These are phyloP conservation scores for Trichoderma asperellum DNA, from an alignment of 2,329 filamentous ascomycete species.

Conservation along the genomic window DNA sequence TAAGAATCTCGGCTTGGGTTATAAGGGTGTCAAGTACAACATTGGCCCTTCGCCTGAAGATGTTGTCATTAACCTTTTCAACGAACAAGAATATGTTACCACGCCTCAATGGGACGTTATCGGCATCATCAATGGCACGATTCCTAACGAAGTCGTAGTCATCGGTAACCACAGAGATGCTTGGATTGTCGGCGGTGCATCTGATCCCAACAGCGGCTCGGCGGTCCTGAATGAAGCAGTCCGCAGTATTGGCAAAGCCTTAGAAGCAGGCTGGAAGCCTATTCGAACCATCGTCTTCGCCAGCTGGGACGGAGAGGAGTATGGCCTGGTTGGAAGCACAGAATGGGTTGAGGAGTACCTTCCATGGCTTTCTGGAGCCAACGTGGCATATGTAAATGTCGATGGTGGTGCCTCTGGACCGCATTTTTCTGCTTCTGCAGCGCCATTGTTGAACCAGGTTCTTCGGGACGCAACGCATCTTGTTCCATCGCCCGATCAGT, in stretches of 20 bases:
- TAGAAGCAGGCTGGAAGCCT: slow-evolving; percentile 63
- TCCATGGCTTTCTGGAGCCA: slow-evolving; percentile 74
- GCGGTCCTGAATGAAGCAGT: slow-evolving; percentile 79
- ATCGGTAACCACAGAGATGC: slow-evolving; percentile 93
- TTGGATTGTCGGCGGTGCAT: slow-evolving; percentile 84
- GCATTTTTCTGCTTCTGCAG: slow-evolving; percentile 66
- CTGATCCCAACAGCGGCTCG: slow-evolving; percentile 81
- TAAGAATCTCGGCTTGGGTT: slow-evolving; percentile 69
- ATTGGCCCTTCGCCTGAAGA: slow-evolving; percentile 78
- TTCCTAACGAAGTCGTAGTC: slow-evolving; percentile 82
- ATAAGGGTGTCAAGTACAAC: slow-evolving; percentile 83
- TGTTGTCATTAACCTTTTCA: slow-evolving; percentile 72
- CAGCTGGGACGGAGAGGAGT: slow-evolving; percentile 82
- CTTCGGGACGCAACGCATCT: slow-evolving; percentile 67
- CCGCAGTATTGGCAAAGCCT: slow-evolving; percentile 71
- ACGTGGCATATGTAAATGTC: slow-evolving; percentile 84
- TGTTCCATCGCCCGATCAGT: slow-evolving; percentile 76
- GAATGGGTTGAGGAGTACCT: slow-evolving; percentile 93
- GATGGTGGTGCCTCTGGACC: slow-evolving; percentile 73
- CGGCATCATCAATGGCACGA: slow-evolving; percentile 85
- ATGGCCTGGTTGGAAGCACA: slow-evolving; percentile 82
- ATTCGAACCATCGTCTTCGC: slow-evolving; percentile 90
- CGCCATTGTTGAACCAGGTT: slow-evolving; percentile 75
- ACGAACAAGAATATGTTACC: slow-evolving; percentile 79
- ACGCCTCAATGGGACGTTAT: slow-evolving; percentile 91